Percentiles rank a stretch among this genome's conserved stretches.
Conservation (phyloP, 2,329 filamentous ascomycete species). For the Fusarium palustre region DNA sequence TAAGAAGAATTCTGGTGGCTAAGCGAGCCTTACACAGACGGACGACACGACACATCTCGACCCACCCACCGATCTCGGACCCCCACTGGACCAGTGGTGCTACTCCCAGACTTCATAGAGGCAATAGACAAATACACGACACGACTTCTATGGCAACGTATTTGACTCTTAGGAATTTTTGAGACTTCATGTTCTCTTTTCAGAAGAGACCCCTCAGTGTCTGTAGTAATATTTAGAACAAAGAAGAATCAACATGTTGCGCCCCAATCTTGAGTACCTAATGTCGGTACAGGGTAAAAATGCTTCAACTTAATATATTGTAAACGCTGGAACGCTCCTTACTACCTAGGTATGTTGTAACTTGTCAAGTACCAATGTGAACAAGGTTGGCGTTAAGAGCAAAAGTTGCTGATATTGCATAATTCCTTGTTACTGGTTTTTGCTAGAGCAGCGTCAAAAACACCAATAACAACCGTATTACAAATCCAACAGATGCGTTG, state of each 20-base stretch:
- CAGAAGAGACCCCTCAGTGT: too few relatives aligned
- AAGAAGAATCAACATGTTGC: background rate
- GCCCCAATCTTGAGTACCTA: background rate
- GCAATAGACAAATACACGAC: background rate
- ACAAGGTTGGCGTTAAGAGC: background rate
- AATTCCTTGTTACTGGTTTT: background rate
- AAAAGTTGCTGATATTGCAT: background rate
- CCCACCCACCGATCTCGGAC: slow-evolving; percentile 34
- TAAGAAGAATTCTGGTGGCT: slow-evolving; percentile 24
- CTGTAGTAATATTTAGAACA: too few relatives aligned
- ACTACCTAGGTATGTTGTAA: too few relatives aligned
- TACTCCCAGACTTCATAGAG: background rate
- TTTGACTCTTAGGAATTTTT: background rate
- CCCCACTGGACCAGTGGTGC: background rate
- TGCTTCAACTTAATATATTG: background rate
- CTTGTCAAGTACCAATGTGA: background rate
- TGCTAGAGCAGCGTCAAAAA: background rate
- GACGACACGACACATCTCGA: background rate
- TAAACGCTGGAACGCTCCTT: background rate
- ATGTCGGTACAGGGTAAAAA: background rate
- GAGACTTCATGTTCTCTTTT: background rate
- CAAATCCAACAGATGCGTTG: background rate
- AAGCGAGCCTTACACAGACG: background rate
- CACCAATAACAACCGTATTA: background rate
- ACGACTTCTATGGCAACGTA: background rate